phyloP scores from a whole-genome alignment of 164 flowering plant genomes.

The Sedum album region DNA sequence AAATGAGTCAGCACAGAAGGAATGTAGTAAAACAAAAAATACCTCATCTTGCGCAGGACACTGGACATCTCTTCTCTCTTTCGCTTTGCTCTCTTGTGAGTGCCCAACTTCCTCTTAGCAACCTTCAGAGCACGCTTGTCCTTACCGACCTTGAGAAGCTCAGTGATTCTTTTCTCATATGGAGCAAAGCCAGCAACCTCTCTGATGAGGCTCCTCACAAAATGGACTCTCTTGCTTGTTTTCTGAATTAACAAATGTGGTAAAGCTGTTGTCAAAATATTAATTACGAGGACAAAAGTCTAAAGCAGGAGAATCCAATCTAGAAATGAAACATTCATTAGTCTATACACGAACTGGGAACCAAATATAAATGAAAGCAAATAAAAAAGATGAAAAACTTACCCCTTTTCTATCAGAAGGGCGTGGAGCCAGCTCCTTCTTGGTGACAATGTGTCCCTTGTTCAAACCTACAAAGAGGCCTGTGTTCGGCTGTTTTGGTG shows the following conservation, averaged over 20 bases:
- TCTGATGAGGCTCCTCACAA: slow-evolving; percentile 6
- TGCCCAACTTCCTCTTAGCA: slow-evolving; percentile 6
- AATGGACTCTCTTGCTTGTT: slow-evolving; percentile 6
- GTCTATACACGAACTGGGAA: too few species aligned
- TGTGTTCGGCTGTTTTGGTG: slow-evolving; percentile 44
- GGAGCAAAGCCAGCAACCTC: slow-evolving; percentile 8
- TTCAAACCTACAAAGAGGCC: slow-evolving; percentile 65
- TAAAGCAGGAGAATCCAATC: too few species aligned
- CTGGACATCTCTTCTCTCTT: slow-evolving; percentile 9
- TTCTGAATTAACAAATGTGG: background rate
- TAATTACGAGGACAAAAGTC: background rate
- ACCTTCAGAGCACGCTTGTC: slow-evolving; percentile 6
- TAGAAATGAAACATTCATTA: too few species aligned
- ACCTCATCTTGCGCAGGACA: slow-evolving; percentile 2
- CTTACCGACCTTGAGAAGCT: slow-evolving; percentile 4
- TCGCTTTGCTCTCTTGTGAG: slow-evolving; percentile 9
- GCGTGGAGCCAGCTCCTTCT: slow-evolving; percentile 41
- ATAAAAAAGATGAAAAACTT: background rate
- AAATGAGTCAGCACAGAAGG: background rate
- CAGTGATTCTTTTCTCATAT: slow-evolving; percentile 6
- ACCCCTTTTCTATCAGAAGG: slow-evolving; percentile 55
- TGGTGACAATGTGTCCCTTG: slow-evolving; percentile 50
- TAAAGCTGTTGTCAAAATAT: background rate
- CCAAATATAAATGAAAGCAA: too few species aligned
- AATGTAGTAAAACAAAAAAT: background rate